Evolutionary conservation across 2,329 filamentous ascomycete species (phyloP).

Genomic region (Amauroascus verrucosus): DNA sequence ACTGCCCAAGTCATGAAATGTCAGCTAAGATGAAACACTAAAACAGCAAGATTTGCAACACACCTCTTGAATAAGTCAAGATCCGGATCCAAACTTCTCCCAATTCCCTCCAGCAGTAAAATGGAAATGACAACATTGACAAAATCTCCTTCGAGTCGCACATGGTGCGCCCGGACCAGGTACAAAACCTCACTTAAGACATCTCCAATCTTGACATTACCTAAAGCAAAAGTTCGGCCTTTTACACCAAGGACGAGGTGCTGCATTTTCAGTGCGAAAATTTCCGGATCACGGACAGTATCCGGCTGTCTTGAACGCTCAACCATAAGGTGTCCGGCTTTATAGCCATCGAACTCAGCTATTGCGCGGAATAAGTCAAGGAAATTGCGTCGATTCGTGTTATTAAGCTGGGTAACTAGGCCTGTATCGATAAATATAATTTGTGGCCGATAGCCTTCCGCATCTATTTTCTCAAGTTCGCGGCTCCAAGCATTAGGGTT

Average conservation of each 20-base stretch:
- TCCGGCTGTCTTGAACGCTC: constrained; percentile 88
- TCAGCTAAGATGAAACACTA: constrained; percentile 9
- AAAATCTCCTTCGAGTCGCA: constrained; percentile 91
- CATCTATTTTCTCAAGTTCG: constrained; percentile 66
- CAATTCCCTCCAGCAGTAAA: constrained; percentile 85
- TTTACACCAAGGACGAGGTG: constrained; percentile 88
- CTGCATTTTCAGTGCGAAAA: constrained; percentile 95
- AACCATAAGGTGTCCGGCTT: constrained; percentile 89
- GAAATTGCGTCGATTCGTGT: constrained; percentile 77
- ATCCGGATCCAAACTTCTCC: constrained; percentile 72
- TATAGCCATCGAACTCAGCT: constrained; percentile 94
- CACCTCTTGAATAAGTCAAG: constrained; percentile 73
- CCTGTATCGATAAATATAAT: constrained; percentile 97
- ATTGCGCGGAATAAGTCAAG: constrained; percentile 91
- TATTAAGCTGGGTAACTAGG: constrained; percentile 85
- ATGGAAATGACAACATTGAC: constrained; percentile 97
- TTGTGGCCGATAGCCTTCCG: constrained; percentile 83
- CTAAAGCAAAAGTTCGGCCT: constrained; percentile 77
- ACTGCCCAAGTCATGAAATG: constrained; percentile 39
- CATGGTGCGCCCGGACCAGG: constrained; percentile 89
- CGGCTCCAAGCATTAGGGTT: constrained; percentile 60
- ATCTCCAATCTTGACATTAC: constrained; percentile 92
- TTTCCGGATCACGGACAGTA: constrained; percentile 74
- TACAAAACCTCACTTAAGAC: constrained; percentile 79
- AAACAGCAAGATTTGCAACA: constrained; percentile 21